Percentiles rank a stretch among this genome's conserved stretches.
Evolutionary conservation across 768 basidiomycete genomes (phyloP).

Genomic region (Pleurotus giganteus): DNA sequence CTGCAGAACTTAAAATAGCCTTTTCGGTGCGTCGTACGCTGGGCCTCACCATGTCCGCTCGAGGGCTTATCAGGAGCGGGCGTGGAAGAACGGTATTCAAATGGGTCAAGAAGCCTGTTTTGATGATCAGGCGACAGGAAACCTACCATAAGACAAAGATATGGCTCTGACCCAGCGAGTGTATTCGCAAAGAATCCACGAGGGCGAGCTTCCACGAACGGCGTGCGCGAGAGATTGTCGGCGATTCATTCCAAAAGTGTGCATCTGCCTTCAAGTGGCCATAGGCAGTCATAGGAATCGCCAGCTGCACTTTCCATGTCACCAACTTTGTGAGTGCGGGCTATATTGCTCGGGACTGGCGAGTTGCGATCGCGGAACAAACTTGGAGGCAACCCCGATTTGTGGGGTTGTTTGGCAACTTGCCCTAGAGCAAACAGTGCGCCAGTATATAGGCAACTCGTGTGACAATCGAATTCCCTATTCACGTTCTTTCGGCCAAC

Average conservation of each 20-base stretch:
- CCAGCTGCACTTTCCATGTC: not conserved
- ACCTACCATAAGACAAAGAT: not conserved
- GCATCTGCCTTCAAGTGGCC: not conserved
- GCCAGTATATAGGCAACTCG: not conserved
- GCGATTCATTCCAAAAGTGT: not conserved
- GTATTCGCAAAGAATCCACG: not conserved
- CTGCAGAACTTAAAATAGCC: conserved; percentile 2
- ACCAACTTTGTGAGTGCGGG: too few species aligned
- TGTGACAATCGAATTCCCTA: not conserved
- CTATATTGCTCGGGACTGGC: not conserved
- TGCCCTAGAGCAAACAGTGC: not conserved
- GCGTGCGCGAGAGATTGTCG: not conserved
- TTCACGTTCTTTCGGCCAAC: conserved; percentile 7
- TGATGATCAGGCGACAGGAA: conserved; percentile 3
- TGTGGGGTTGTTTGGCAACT: not conserved
- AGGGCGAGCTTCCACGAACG: not conserved
- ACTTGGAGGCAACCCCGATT: not conserved
- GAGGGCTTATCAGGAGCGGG: conserved; percentile 1
- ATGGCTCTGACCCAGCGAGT: not conserved
- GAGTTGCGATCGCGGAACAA: not conserved
- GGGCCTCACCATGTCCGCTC: conserved; percentile 7
- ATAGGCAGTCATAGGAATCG: not conserved
- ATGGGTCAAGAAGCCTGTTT: conserved; percentile 9
- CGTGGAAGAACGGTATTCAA: conserved; percentile 2
- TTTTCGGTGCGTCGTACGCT: not conserved